Percentiles rank a stretch among this genome's conserved stretches.
These are phyloP conservation scores for Apiospora marii DNA, from an alignment of 2,329 filamentous ascomycete genomes.

Conservation along the genomic window DNA sequence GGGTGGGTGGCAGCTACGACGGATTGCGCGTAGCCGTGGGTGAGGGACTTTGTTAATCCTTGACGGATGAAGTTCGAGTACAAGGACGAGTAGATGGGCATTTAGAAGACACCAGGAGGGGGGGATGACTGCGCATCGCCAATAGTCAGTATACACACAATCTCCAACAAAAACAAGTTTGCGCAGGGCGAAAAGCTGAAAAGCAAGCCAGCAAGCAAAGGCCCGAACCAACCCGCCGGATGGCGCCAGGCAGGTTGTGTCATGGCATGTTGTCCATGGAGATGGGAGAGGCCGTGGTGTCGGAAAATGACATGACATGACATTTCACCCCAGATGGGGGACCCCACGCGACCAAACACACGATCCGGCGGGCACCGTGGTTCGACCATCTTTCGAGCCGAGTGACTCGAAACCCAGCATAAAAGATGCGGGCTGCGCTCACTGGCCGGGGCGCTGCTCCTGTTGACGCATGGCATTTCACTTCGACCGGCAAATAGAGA, in stretches of 20 bases:
- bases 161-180: not conserved
- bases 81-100: slow-evolving; percentile 77
- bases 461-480: slow-evolving; percentile 4
- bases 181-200: not conserved
- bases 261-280: not conserved
- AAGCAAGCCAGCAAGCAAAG: not conserved
- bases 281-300: not conserved
- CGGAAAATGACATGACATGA: slow-evolving; percentile 4
- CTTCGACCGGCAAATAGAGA: not conserved
- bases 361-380: slow-evolving; percentile 11
- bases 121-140: slow-evolving; percentile 56
- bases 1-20: slow-evolving; percentile 92
- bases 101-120: slow-evolving; percentile 81
- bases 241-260: not conserved
- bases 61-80: slow-evolving; percentile 90
- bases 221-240: not conserved
- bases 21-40: slow-evolving; percentile 97
- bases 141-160: slow-evolving; percentile 9
- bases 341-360: slow-evolving; percentile 18
- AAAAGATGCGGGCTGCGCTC: slow-evolving; percentile 1
- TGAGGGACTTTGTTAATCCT: slow-evolving; percentile 95
- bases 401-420: slow-evolving; percentile 22
- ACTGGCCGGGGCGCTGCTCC: not conserved
- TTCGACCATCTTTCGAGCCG: slow-evolving; percentile 12
- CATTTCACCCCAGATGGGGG: slow-evolving; percentile 9